Base-by-base conservation (phyloP, 1,284 basidiomycete species). In the Rhodotorula sp. region DNA sequence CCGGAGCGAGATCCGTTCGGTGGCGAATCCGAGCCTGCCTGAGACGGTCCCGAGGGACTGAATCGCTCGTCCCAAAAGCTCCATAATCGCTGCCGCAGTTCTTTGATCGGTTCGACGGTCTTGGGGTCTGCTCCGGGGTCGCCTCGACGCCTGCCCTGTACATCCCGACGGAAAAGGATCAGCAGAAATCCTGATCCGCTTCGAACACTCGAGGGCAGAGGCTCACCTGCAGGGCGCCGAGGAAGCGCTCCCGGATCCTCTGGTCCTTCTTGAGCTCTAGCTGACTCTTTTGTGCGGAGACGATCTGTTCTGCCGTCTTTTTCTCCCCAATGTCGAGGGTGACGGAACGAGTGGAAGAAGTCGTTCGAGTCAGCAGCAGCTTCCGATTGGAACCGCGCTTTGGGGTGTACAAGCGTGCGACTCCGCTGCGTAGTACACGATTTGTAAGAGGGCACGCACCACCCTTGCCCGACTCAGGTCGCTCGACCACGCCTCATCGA, bases 1-100 rank as follows among this genome's bases (percentile, higher is more conserved):
- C 51, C 5, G 15, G 49, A 8, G 43, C 31, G 5, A 4, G 58
- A 15, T 43, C 29, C 10, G 48, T 34, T 51, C 1, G 34, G 6
- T 8, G 58, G 23, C 21, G 62, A 39, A 7, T 20, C 21, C 31
- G 34, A 8, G 26, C 20, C 21, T 7, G 64, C 16, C 3, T 23
- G 20, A 16, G 23, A 3, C 12, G 51, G 29, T 6, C 62, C 29
- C 8, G 48, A 2, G 15, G 62, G 52, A 15, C 70, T 67, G 67
- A 77, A 74, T 18, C 72, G 65, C 10, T 47, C 47, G 64, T 74
- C 72, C 71, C 70, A 78, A 65, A 78, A 78, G 29, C 67, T 61
- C 47, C 75, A 68, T 10, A 78, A 58, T 0, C 77, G 76, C 1
- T 48, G 54, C 0, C 64, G 72, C 8, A 78, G 70, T 10, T 39